Evolutionary conservation across 2,329 filamentous ascomycete species (phyloP), one percentile per base, ranked within the genome.

Genomic region (Fonsecaea multimorphosa): DNA sequence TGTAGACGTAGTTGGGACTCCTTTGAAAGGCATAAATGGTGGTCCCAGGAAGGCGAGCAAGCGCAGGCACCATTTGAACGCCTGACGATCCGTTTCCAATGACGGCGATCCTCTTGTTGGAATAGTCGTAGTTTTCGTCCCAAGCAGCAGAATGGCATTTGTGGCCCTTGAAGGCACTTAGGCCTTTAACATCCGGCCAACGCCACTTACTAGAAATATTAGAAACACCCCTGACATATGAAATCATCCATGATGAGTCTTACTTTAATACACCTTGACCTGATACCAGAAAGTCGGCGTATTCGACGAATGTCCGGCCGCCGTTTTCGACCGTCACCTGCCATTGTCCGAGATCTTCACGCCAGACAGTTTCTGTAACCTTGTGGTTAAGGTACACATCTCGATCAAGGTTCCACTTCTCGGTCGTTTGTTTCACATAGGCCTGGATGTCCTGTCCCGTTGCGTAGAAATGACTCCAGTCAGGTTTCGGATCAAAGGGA

Each of bases 401-500:
- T 12, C 76, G 72, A 44, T 78, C 76, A 0, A 80, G 73, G 32
- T 76, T 72, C 66, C 78, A 79, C 66, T 82, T 81, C 51, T 73
- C 73, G 11, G 77, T 77, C 5, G 74, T 73, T 0, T 70, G 64
- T 54, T 78, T 72, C 72, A 80, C 77, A 66, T 82, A 82, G n/a
- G 77, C 76, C 8, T 74, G 73, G 40, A 82, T 81, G 66, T 82
- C 80, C 11, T 70, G 65, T 1, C 78, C 78, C 6, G 70, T 72
- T 2, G 79, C 76, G 61, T 79, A 82, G 52, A 80, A 78, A 6
- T 77, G 74, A 1, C 73, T 74, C 79, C 79, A 82, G 40, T 79
- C 73, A 1, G 78, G 78, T 32, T 81, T 81, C 1, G 78, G 78
- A n/a, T 78, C 77, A 65, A 79, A 82, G 3, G 70, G 68, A 31